A percentile compares a stretch with the other conserved stretches of the same genome.
Evolutionary conservation across 108 stramenopile species (phyloP).

Genomic region (Cyclotella kingstonii): DNA sequence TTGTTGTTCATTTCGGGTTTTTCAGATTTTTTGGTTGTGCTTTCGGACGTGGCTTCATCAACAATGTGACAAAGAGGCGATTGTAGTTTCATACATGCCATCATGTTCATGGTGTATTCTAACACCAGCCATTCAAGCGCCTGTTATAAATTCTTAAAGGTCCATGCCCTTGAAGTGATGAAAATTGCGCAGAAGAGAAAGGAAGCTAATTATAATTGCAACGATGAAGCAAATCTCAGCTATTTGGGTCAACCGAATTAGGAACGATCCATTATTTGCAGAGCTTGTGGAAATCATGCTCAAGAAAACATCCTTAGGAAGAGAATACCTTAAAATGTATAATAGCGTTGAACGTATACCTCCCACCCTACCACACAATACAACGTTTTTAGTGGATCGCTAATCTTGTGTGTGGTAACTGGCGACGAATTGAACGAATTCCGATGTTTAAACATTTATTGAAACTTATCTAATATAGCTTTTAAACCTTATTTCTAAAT

Average conservation of each 20-base stretch:
- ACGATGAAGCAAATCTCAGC: conserved; percentile 17
- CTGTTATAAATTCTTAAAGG: background rate
- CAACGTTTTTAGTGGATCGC: too few species aligned
- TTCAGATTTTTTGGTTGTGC: background rate
- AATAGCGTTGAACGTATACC: too few species aligned
- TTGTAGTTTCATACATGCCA: background rate
- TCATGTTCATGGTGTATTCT: background rate
- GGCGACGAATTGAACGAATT: too few species aligned
- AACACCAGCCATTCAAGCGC: background rate
- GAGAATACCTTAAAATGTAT: too few species aligned
- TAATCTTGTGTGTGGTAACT: too few species aligned
- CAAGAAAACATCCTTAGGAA: too few species aligned
- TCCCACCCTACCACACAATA: too few species aligned
- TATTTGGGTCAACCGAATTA: conserved; percentile 5
- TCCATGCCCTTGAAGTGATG: conserved; percentile 18
- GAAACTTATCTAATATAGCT: too few species aligned
- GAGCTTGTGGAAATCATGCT: too few species aligned
- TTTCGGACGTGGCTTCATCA: background rate
- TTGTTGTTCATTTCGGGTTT: background rate
- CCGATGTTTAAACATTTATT: too few species aligned
- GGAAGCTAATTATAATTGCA: conserved; percentile 9
- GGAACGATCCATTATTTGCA: conserved; percentile 16
- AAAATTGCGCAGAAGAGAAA: conserved; percentile 10
- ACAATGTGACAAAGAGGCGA: background rate
- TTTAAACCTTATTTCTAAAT: too few species aligned